Percentiles rank a stretch among this genome's conserved stretches.
These are phyloP conservation scores for Pulveroboletus sp. DNA, from an alignment of 768 basidiomycete genomes.

Conservation along the genomic window DNA sequence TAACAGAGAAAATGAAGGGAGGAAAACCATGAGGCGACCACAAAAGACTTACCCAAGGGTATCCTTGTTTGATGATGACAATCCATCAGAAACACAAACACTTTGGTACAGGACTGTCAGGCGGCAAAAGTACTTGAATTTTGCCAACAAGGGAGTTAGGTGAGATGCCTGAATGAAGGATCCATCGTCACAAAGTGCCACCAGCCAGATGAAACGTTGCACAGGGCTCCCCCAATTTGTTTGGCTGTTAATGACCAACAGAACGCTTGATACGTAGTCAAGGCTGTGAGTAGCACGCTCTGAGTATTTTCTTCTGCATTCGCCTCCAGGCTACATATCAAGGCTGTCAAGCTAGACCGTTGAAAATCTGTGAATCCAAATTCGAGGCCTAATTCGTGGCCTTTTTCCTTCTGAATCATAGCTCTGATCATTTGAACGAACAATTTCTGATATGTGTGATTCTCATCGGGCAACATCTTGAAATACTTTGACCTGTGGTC, in stretches of 20 bases:
- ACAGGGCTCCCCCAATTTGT: background rate
- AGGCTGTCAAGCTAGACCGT: too few species aligned
- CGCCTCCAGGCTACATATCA: too few species aligned
- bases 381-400: background rate
- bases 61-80: too few species aligned
- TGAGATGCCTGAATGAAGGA: background rate
- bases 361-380: background rate
- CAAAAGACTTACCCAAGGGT: background rate
- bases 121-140: slow-evolving; percentile 5
- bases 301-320: too few species aligned
- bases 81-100: too few species aligned
- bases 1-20: too few species aligned
- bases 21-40: too few species aligned
- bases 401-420: background rate
- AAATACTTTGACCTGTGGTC: background rate
- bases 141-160: background rate
- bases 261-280: slow-evolving; percentile 1
- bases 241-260: background rate
- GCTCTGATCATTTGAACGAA: background rate
- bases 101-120: too few species aligned
- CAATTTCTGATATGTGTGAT: background rate
- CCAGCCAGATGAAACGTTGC: background rate
- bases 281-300: too few species aligned
- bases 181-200: background rate
- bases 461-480: background rate